Base-by-base conservation (phyloP, 805 yeast genomes). In the Monosporozyma aerobia region DNA sequence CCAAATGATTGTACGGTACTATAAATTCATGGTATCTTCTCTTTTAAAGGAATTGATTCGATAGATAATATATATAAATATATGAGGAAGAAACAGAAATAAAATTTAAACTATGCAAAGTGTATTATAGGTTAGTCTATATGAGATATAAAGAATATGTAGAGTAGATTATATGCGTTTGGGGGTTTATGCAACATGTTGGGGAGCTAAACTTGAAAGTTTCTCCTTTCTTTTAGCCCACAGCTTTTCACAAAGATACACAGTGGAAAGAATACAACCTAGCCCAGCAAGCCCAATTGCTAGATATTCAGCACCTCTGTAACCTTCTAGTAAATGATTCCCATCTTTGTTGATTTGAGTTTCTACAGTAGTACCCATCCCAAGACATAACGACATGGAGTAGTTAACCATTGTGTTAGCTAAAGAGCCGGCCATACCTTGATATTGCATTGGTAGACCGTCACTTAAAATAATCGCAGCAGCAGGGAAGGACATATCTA, bases 401-500 rank as follows among this genome's bases (percentile, higher is more conserved):
- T 86, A 86, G 64, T 83, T 86, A 11, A 83, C 80, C 58, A 83
- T 80, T 0, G 94, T 85, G 22, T 83, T 75, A 4, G 84, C 82
- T 49, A 86, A 69, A 0, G 89, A 82, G 0, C 89, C 90, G 0
- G 90, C 90, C 76, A 83, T 79, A 8, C 92, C 94, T 67, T 86
- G 94, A 58, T 82, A 80, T 53, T 76, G 72, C 48, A 72, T 65
- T 0, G 90, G 90, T 39, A 85, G 69, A 47, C 70, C 70, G 54
- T 81, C 81, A 7, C 84, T 77, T 44, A 85, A 64, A 13, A 83
- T 75, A 48, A 85, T 73, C 0, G 89, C 79, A 0, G 86, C 82
- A 0, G 90, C 83, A 0, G 94, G 92, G 65, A 85, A 86, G 29
- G 87, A 80, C 64, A 82, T 70, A 63, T 86, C 92, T 90, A 86